Conservation (phyloP, 805 yeast species). For the Wickerhamiella lipophila region DNA sequence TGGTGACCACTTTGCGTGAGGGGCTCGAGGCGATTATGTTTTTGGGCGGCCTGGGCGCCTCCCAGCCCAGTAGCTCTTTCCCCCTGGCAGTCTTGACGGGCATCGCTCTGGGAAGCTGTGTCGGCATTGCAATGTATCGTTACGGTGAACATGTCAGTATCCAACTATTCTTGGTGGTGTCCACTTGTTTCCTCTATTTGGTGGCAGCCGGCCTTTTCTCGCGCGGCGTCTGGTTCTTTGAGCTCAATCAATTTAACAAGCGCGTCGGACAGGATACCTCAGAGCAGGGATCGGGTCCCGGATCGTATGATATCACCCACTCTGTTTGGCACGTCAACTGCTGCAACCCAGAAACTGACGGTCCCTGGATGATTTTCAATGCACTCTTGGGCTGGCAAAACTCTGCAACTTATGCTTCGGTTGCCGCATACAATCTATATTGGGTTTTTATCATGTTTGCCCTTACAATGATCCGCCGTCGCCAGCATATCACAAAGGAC, state of each 20-base stretch:
- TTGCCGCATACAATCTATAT: constrained; percentile 53
- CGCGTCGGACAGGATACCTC: constrained; percentile 75
- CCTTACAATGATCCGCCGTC: constrained; percentile 34
- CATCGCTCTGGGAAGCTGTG: constrained; percentile 41
- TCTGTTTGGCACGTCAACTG: constrained; percentile 93
- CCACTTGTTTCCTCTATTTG: constrained; percentile 69
- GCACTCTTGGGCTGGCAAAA: constrained; percentile 92
- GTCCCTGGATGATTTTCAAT: constrained; percentile 81
- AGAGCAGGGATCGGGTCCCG: constrained; percentile 87
- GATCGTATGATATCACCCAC: constrained; percentile 66
- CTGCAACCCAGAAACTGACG: constrained; percentile 86
- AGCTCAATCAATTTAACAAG: constrained; percentile 61
- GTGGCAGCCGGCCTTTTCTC: constrained; percentile 81
- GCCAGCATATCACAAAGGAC: constrained; percentile 28
- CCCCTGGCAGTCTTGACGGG: constrained; percentile 55
- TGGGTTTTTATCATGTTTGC: constrained; percentile 45
- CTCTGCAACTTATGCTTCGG: constrained; percentile 83
- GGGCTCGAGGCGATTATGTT: constrained; percentile 88
- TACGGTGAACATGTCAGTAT: constrained; percentile 71
- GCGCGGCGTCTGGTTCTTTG: constrained; percentile 83
- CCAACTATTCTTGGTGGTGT: constrained; percentile 56
- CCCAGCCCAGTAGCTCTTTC: constrained; percentile 52
- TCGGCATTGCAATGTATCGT: constrained; percentile 57
- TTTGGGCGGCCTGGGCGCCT: constrained; percentile 75
- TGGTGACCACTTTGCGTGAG: constrained; percentile 76